Evolutionary conservation across 352 stramenopile genomes (phyloP).

Genomic region (Peronospora belbahrii): DNA sequence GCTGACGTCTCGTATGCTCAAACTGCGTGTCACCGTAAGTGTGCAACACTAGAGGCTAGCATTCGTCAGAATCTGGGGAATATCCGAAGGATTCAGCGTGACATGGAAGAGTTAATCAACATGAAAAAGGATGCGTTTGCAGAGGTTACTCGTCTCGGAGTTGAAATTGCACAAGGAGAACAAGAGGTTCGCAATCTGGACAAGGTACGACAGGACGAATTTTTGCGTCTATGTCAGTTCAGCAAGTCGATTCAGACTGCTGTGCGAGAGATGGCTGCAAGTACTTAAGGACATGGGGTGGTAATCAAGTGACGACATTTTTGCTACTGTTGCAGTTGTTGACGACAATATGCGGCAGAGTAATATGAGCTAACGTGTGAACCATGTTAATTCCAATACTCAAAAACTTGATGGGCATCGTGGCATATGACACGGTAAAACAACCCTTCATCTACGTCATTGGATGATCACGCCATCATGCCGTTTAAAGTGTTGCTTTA

Average conservation of each 20-base stretch:
- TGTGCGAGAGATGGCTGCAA: slow-evolving; percentile 25
- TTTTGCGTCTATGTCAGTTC: slow-evolving; percentile 43
- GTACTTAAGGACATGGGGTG: neutral
- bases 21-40: slow-evolving; percentile 40
- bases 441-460: no score
- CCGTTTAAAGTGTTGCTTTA: no score
- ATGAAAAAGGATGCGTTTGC: slow-evolving; percentile 39
- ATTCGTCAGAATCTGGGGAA: slow-evolving; percentile 31
- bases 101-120: slow-evolving; percentile 55
- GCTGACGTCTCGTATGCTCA: slow-evolving; percentile 44
- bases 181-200: slow-evolving; percentile 36
- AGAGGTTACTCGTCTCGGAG: slow-evolving; percentile 46
- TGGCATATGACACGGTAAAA: no score
- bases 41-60: slow-evolving; percentile 29
- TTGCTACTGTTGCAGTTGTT: slow-evolving; percentile 4
- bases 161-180: slow-evolving; percentile 35
- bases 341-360: slow-evolving; percentile 11
- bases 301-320: neutral
- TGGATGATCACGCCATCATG: no score
- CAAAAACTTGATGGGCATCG: no score
- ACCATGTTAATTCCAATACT: no score
- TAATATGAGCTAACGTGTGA: slow-evolving; percentile 2
- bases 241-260: slow-evolving; percentile 42
- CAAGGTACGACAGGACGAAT: slow-evolving; percentile 34
- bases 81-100: slow-evolving; percentile 31